Evolutionary conservation across 176 grass and related monocot genomes (phyloP).

Genomic region (Oryza meyeriana): DNA sequence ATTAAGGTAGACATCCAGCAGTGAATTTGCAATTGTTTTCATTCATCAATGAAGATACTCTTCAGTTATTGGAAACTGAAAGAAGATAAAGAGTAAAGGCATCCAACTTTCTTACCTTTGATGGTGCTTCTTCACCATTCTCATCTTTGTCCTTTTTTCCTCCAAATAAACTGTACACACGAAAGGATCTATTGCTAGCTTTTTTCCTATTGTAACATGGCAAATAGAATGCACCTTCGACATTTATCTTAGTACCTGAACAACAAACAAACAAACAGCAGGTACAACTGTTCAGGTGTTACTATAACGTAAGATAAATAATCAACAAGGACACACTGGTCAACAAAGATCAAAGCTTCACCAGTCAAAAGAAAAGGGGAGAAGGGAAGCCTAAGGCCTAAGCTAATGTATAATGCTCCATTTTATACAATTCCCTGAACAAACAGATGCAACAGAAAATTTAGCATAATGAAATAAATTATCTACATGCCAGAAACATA

Average conservation of each 20-base stretch:
- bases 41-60: neutral
- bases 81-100: constrained; percentile 17
- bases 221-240: constrained; percentile 44
- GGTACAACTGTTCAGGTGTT: neutral
- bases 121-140: constrained; percentile 68
- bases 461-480: neutral
- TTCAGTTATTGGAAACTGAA: neutral
- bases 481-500: neutral
- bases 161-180: constrained; percentile 90
- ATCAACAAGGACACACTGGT: neutral
- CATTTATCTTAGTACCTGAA: constrained; percentile 60
- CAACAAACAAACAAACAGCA: constrained; percentile 24
- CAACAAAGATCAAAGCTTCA: neutral
- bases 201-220: constrained; percentile 44
- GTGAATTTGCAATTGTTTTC: neutral
- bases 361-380: neutral
- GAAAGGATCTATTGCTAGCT: constrained; percentile 53
- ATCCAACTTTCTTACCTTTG: constrained; percentile 55
- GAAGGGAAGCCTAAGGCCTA: neutral
- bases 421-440: neutral
- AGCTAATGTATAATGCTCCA: neutral
- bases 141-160: constrained; percentile 93
- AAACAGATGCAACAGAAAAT: neutral
- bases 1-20: neutral
- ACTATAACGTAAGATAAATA: neutral